A percentile compares a stretch with the other conserved stretches of the same genome.
Conservation (phyloP, 495 filamentous ascomycete species). For the Endocarpon pusillum region DNA sequence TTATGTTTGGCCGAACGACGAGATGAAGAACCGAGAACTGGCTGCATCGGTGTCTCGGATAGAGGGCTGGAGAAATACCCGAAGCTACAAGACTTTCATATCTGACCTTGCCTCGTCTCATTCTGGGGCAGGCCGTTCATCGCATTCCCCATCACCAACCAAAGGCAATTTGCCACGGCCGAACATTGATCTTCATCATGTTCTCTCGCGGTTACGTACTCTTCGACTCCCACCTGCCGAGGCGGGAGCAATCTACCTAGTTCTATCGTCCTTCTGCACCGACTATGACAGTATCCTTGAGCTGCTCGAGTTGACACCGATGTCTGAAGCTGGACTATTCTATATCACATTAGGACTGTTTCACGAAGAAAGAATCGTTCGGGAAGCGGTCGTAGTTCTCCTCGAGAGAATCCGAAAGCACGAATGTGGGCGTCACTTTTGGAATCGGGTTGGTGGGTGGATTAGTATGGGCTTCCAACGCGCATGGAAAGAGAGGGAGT, state of each 20-base stretch:
- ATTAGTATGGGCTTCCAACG: conserved; percentile 60
- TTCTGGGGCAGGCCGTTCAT: not conserved
- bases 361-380: conserved; percentile 66
- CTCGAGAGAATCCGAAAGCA: conserved; percentile 71
- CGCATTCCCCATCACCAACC: conserved; percentile 1
- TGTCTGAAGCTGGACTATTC: conserved; percentile 79
- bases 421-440: conserved; percentile 86
- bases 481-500: conserved; percentile 22
- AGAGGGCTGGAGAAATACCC: conserved; percentile 87
- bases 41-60: conserved; percentile 79
- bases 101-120: conserved; percentile 46
- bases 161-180: not conserved
- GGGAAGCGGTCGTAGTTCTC: conserved; percentile 59
- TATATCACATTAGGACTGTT: conserved; percentile 88
- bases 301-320: conserved; percentile 69
- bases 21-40: conserved; percentile 64
- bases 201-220: conserved; percentile 74
- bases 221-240: conserved; percentile 55
- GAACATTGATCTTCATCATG: conserved; percentile 61
- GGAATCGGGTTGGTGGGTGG: conserved; percentile 70
- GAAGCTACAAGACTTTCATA: conserved; percentile 89
- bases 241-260: conserved; percentile 62
- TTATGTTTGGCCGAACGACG: conserved; percentile 83
- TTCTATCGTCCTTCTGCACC: conserved; percentile 56
- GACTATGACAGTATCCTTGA: conserved; percentile 82